A percentile compares a stretch with the other conserved stretches of the same genome.
phyloP scores from a whole-genome alignment of 345 rosid species.

The Microcos paniculata region DNA sequence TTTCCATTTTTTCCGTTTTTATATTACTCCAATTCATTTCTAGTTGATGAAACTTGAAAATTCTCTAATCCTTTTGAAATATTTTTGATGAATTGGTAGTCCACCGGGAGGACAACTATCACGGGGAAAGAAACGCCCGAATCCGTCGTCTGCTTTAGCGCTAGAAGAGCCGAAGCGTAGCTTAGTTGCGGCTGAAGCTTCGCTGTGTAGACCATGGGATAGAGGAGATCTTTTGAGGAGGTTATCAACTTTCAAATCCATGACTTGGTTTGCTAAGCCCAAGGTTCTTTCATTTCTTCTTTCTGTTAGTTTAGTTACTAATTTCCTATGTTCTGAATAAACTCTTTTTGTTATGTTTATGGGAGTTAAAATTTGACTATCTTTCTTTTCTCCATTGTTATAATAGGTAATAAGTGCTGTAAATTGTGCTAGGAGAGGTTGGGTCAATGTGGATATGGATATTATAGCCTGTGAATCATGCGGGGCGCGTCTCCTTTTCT shows the following conservation, averaged over 20 bases:
- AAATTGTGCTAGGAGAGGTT: conserved; percentile 91
- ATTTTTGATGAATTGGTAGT: conserved; percentile 22
- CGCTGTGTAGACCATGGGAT: conserved; percentile 86
- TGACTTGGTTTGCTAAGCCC: conserved; percentile 97
- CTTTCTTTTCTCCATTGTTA: conserved; percentile 12
- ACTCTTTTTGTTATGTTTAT: background rate
- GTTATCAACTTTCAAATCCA: conserved; percentile 82
- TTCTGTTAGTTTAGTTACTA: background rate
- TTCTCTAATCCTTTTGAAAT: conserved; percentile 4
- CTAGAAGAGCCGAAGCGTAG: conserved; percentile 42
- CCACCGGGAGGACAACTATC: conserved; percentile 35
- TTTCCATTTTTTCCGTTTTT: background rate
- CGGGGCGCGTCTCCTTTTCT: conserved; percentile 76
- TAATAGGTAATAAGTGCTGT: conserved; percentile 87
- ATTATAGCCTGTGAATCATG: conserved; percentile 85
- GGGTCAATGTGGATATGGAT: conserved; percentile 86
- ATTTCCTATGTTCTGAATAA: background rate
- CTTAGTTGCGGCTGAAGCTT: conserved; percentile 39
- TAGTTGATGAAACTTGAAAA: background rate
- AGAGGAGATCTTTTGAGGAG: conserved; percentile 89
- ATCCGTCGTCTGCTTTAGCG: conserved; percentile 50
- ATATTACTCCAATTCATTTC: too few relatives aligned
- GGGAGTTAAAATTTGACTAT: background rate
- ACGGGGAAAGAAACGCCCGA: conserved; percentile 60
- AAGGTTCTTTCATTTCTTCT: conserved; percentile 39